phyloP scores from a whole-genome alignment of 2,329 filamentous ascomycete genomes.

The Calonectria pseudoturangicola region DNA sequence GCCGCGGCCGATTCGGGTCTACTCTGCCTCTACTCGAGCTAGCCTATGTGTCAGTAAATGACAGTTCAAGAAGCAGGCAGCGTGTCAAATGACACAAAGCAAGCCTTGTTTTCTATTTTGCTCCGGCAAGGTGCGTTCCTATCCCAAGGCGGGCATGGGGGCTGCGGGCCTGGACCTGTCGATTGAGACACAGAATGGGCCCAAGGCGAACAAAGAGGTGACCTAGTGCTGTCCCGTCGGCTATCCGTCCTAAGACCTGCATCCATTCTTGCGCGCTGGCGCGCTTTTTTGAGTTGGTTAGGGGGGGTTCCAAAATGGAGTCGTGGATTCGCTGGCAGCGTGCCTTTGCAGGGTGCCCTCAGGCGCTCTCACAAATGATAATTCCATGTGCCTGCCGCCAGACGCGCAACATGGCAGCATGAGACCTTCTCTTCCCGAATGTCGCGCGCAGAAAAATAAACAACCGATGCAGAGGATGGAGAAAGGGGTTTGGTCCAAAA shows the following conservation, averaged over 20 bases:
- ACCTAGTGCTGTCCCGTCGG: conserved; percentile 12
- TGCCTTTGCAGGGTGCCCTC: conserved; percentile 33
- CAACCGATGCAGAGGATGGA: neutral
- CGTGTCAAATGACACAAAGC: neutral
- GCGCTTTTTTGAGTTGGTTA: conserved; percentile 20
- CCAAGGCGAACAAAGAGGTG: neutral
- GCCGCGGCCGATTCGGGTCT: conserved; percentile 22
- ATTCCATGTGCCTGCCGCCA: conserved; percentile 35
- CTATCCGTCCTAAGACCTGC: conserved; percentile 30
- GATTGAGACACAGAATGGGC: neutral
- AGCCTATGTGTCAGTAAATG: neutral
- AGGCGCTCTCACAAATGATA: conserved; percentile 26
- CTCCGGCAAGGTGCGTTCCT: neutral
- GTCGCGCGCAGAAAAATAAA: neutral
- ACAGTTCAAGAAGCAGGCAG: neutral
- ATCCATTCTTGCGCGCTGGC: conserved; percentile 22
- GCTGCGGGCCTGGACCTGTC: conserved; percentile 9
- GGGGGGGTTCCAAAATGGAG: conserved; percentile 7
- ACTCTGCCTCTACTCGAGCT: neutral
- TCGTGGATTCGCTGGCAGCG: conserved; percentile 29
- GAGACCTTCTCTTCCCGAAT: neutral
- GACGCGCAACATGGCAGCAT: conserved; percentile 28
- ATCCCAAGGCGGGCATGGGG: conserved; percentile 14
- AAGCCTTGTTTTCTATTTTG: neutral
- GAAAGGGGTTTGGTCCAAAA: neutral